phyloP scores from a whole-genome alignment of 2,329 filamentous ascomycete genomes.

The Metarhizium album region DNA sequence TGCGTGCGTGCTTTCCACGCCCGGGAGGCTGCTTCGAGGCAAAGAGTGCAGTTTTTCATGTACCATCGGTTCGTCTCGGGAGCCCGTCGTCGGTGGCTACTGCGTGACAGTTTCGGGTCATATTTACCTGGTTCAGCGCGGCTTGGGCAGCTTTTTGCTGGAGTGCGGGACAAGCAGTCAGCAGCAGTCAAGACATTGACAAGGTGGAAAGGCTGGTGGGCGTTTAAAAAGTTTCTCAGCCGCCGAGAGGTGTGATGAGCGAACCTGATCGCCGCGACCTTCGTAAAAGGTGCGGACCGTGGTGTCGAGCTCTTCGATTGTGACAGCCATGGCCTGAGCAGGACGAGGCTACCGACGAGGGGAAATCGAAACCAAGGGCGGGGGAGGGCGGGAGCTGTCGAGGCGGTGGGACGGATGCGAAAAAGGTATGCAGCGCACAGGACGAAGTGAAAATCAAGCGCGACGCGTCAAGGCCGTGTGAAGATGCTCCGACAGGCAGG shows the following conservation, averaged over 20 bases:
- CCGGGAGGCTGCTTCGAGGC: not conserved
- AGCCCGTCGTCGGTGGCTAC: not conserved
- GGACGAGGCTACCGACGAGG: slow-evolving; percentile 18
- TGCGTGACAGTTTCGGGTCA: slow-evolving; percentile 2
- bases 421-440: slow-evolving; percentile 17
- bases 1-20: not conserved
- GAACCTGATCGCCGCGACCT: slow-evolving; percentile 83
- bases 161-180: slow-evolving; percentile 20
- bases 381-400: slow-evolving; percentile 14
- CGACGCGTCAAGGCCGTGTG: slow-evolving; percentile 12
- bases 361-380: slow-evolving; percentile 18
- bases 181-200: slow-evolving; percentile 24
- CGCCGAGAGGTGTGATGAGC: slow-evolving; percentile 20
- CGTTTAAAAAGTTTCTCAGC: not conserved
- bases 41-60: not conserved
- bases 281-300: slow-evolving; percentile 97
- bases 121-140: slow-evolving; percentile 76
- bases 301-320: slow-evolving; percentile 90
- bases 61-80: not conserved
- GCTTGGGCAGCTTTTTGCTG: slow-evolving; percentile 96
- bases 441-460: slow-evolving; percentile 8
- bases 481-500: not conserved
- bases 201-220: not conserved
- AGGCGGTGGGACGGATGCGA: slow-evolving; percentile 9
- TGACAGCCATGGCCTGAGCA: slow-evolving; percentile 46